Base-by-base conservation (phyloP, 106 monocot species). In the Phalaenopsis equestris region DNA sequence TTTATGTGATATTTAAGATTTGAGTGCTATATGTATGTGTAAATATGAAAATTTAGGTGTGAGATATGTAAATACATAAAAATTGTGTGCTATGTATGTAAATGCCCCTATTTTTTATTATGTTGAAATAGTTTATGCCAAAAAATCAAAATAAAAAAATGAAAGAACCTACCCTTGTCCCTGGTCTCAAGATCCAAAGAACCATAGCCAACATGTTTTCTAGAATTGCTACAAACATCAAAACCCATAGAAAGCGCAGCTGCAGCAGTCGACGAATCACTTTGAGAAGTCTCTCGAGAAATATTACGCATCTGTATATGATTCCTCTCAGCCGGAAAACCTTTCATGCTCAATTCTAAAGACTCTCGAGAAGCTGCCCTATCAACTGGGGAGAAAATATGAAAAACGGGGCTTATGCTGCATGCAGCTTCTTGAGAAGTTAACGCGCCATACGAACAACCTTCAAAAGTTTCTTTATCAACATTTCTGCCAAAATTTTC, bases 241-340 rank as follows among this genome's bases (percentile, higher is more conserved):
- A 89, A 86, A 68, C 87, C 84, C 57, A 85, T 73, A 52, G 87
- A 87, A 57, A 77, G 41, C 19, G 73, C 77, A 30, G 87, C 81
- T 24, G 79, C 77, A 79, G 86, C 91, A 88, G 84, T 80, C 8
- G 88, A 88, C 42, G 88, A 86, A 86, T 86, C 91, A 81, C 86
- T 86, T 74, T 88, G 91, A 8, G 88, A 86, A 79, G 82, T 84
- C 67, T 86, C 88, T 82, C 48, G 84, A 65, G 90, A 88, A n/a
- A 79, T 30, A 49, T 77, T 15, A 18, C 75, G 61, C 43, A 79
- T 36, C 9, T 82, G 84, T 12, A 82, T 73, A 47, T 86, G 81
- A 65, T 83, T 87, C 85, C 64, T 41, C 79, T 79, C 83, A 79
- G 78, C 41, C 72, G 79, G 72, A 76, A 80, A 83, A 42, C 73